phyloP scores from a whole-genome alignment of 2,329 filamentous ascomycete genomes.

The Penicillium sp. region DNA sequence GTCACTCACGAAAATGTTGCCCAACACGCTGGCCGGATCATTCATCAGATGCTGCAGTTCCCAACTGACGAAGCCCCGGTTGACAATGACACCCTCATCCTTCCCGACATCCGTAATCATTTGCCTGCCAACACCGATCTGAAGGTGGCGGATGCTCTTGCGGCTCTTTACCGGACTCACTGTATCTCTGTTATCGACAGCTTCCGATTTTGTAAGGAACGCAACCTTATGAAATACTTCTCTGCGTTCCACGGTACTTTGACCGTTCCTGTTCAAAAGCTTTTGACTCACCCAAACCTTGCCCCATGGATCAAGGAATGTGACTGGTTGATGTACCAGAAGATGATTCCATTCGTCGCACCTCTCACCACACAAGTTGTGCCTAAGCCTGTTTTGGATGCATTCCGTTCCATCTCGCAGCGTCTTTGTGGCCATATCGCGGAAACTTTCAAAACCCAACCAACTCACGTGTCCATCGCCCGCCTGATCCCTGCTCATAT shows the following conservation, averaged over 20 bases:
- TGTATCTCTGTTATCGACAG: constrained; percentile 94
- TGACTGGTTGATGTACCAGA: constrained; percentile 93
- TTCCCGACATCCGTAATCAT: constrained; percentile 85
- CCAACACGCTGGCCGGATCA: constrained; percentile 38
- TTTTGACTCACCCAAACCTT: constrained; percentile 77
- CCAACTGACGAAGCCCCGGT: constrained; percentile 37
- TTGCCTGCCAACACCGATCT: constrained; percentile 78
- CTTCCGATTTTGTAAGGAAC: constrained; percentile 93
- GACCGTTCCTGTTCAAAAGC: constrained; percentile 92
- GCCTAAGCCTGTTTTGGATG: constrained; percentile 81
- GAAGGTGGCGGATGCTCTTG: constrained; percentile 81
- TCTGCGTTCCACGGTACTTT: constrained; percentile 94
- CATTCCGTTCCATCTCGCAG: constrained; percentile 82
- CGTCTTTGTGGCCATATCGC: constrained; percentile 77
- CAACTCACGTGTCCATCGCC: constrained; percentile 78
- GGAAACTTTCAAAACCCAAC: constrained; percentile 81
- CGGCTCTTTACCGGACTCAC: constrained; percentile 87
- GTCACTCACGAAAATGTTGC: constrained; percentile 40
- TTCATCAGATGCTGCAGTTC: constrained; percentile 43
- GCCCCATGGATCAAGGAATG: constrained; percentile 94
- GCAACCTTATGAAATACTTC: constrained; percentile 93
- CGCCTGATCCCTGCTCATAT: constrained; percentile 86
- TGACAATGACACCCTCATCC: constrained; percentile 69
- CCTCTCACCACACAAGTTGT: constrained; percentile 89
- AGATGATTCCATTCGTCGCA: constrained; percentile 90